These are phyloP conservation scores for Botrytis deweyae DNA, from an alignment of 2,329 filamentous ascomycete genomes.

Conservation along the genomic window DNA sequence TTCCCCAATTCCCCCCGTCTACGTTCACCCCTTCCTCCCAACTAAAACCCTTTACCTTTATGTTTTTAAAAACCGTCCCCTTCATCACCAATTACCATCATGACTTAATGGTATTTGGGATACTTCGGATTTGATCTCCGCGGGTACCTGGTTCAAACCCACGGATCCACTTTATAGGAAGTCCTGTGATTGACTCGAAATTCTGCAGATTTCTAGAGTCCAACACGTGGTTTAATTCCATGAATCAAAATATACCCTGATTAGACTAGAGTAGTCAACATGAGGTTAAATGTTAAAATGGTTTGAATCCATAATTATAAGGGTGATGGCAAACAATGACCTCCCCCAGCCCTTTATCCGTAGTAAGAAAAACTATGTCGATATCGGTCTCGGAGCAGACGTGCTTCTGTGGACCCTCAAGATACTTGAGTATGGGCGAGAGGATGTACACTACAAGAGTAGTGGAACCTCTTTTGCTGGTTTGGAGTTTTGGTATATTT, in stretches of 20 bases:
- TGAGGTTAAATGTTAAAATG: not conserved
- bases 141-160: not conserved
- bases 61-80: too few species aligned
- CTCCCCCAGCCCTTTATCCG: not conserved
- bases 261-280: not conserved
- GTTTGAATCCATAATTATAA: not conserved
- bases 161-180: not conserved
- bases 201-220: not conserved
- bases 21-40: not conserved
- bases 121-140: not conserved
- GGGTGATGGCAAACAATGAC: not conserved
- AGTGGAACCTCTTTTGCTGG: not conserved
- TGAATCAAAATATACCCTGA: not conserved
- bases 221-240: not conserved
- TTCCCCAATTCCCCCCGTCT: not conserved
- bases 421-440: not conserved
- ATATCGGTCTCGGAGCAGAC: not conserved
- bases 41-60: fast-evolving
- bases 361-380: not conserved
- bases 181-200: not conserved
- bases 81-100: not conserved
- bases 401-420: not conserved
- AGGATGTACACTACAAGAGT: not conserved
- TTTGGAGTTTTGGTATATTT: not conserved
- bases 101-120: not conserved